Conservation (phyloP, 225 moss, liverwort and hornwort genomes). For the Polytrichum commune region DNA sequence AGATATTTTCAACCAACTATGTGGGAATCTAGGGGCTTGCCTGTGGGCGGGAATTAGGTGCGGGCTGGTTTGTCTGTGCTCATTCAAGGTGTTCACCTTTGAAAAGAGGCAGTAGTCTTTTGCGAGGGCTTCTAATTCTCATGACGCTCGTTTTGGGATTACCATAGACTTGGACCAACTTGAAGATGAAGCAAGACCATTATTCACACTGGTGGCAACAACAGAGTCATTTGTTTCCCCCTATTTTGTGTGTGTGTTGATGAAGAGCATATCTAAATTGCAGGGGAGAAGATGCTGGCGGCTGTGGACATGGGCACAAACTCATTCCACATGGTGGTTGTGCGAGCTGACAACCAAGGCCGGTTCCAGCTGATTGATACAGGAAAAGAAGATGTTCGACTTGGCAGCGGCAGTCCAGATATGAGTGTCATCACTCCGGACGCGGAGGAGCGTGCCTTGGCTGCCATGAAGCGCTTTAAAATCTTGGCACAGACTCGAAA, state of each 20-base stretch:
- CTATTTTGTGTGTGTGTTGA: not conserved
- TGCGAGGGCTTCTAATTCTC: too few species aligned
- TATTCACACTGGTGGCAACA: too few species aligned
- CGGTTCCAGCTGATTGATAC: constrained; percentile 61
- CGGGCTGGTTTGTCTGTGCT: too few species aligned
- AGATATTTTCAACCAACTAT: too few species aligned
- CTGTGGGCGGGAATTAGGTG: too few species aligned
- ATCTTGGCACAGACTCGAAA: constrained; percentile 45
- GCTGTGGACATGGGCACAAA: constrained; percentile 71
- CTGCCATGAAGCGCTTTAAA: constrained; percentile 58
- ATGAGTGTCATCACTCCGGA: constrained; percentile 55
- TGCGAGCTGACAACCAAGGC: constrained; percentile 55
- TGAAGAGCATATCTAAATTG: not conserved
- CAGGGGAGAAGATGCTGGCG: constrained; percentile 50
- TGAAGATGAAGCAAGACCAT: too few species aligned
- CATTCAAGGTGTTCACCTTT: too few species aligned
- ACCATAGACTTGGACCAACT: too few species aligned
- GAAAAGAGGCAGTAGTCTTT: too few species aligned
- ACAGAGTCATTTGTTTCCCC: too few species aligned
- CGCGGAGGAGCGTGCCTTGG: constrained; percentile 44
- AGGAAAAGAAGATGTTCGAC: constrained; percentile 60
- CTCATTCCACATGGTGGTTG: constrained; percentile 71
- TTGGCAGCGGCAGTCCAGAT: constrained; percentile 58
- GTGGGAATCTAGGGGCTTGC: too few species aligned
- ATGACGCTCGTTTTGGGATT: too few species aligned